phyloP scores from a whole-genome alignment of 371 early-diverging fungal genomes.

The Rhizopus delemar region DNA sequence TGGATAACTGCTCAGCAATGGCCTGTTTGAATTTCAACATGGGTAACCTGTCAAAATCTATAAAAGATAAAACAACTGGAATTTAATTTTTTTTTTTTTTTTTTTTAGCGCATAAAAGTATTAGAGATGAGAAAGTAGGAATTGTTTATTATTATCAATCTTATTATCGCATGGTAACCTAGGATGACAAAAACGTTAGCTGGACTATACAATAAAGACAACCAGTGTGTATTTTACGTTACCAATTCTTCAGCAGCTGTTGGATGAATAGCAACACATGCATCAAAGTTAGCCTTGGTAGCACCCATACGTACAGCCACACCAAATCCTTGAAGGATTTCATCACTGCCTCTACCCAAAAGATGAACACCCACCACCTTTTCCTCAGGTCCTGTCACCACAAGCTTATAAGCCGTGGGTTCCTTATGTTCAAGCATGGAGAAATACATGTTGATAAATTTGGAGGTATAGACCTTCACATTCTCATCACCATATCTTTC shows the following conservation, averaged over 20 bases:
- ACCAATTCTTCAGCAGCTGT: conserved; percentile 95
- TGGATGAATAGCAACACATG: conserved; percentile 97
- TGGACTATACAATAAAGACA: no score
- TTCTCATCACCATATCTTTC: conserved; percentile 75
- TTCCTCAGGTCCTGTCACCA: conserved; percentile 84
- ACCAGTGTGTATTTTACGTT: neutral
- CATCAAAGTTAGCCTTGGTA: conserved; percentile 95
- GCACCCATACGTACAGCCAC: conserved; percentile 92
- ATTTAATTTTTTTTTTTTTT: no score
- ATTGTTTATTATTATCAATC: no score
- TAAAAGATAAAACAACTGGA: no score
- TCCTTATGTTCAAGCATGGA: conserved; percentile 87
- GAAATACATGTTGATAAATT: conserved; percentile 92
- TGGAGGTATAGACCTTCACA: conserved; percentile 81
- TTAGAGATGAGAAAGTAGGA: no score
- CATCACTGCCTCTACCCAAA: conserved; percentile 90
- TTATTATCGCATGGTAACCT: no score
- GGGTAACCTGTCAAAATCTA: neutral
- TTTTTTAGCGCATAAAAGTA: no score
- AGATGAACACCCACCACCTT: conserved; percentile 96
- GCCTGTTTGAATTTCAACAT: conserved; percentile 41
- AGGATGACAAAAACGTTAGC: no score
- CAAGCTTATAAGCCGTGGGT: conserved; percentile 86
- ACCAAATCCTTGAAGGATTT: conserved; percentile 92
- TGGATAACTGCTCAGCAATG: conserved; percentile 42